Base-by-base conservation (phyloP, 176 grass and related monocot genomes). In the Aegilops longissima region DNA sequence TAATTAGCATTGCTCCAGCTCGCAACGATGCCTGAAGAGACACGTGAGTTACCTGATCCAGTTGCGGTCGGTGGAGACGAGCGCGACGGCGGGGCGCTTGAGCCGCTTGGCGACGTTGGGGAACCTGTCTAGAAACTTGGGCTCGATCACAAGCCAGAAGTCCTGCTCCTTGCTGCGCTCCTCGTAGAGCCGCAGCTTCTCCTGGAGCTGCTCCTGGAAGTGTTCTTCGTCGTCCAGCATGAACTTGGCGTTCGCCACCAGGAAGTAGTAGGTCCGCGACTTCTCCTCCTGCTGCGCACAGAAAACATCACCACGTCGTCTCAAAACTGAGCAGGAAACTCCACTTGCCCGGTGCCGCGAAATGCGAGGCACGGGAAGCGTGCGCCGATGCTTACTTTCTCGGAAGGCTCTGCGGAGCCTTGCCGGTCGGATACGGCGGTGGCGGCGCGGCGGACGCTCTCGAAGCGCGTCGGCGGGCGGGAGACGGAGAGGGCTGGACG, bases 181-280 rank as follows among this genome's bases (percentile, higher is more conserved):
- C 65, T 34, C 90, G 73, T 91, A 99, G 20, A 77, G 52, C 12
- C 94, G 59, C 74, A 90, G 83, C 87, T 88, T 87, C 83, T 96
- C 92, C 21, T 68, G 80, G 76, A 99, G 83, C 56, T 88, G 92
- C 92, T 99, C 97, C 89, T 94, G 90, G 92, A 99, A 99, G 76
- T 99, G 97, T 77, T 97, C 97, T 89, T 99, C 94, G 51, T 97
- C 97, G 72, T 99, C 97, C 62, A 99, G 87, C 97, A 97, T 96
- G 87, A 99, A 99, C 71, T 96, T 99, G 12, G 92, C 94, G 80
- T 99, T 99, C 18, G 97, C 97, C 82, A 96, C 97, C 59, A 94
- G 9, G 85, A 99, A 99, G 90, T 94, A 52, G 84, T 95, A 98
- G 59, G 42, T 94, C 78, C 64, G 90, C 42, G 89, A 75, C 64